These are phyloP conservation scores for Uronychia binucleata DNA, from an alignment of 73 alveolate genomes.

Conservation along the genomic window DNA sequence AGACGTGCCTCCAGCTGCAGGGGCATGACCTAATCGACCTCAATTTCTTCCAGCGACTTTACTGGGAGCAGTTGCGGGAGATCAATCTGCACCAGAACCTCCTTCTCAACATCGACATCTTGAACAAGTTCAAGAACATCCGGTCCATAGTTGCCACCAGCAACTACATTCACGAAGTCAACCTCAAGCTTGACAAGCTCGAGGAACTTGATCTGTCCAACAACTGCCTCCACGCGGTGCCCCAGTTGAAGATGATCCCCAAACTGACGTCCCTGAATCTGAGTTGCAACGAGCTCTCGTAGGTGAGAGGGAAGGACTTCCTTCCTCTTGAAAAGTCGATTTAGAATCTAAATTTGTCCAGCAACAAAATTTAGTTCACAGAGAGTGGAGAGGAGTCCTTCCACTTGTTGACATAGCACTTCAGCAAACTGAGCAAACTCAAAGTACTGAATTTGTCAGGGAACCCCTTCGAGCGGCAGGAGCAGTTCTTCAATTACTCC, in stretches of 20 bases:
- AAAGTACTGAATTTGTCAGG: constrained; percentile 27
- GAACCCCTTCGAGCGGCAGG: constrained; percentile 17
- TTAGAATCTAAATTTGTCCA: not conserved
- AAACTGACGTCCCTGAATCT: constrained; percentile 32
- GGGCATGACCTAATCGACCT: not conserved
- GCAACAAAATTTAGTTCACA: constrained; percentile 32
- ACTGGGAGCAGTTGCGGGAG: not conserved
- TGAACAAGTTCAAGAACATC: constrained; percentile 43
- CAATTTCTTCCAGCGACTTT: not conserved
- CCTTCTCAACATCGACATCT: not conserved
- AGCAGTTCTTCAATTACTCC: not conserved
- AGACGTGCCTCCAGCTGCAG: not conserved
- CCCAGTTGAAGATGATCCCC: constrained; percentile 42
- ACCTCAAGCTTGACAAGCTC: constrained; percentile 32
- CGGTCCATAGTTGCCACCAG: constrained; percentile 38
- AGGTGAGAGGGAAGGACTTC: constrained; percentile 32
- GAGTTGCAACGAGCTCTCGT: constrained; percentile 37
- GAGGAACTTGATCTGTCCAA: constrained; percentile 54
- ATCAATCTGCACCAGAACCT: not conserved
- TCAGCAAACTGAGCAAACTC: constrained; percentile 26
- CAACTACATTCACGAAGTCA: constrained; percentile 51
- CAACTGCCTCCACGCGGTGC: constrained; percentile 42
- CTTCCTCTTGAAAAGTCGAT: not conserved
- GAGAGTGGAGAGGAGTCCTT: constrained; percentile 18
- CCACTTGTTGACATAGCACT: not conserved